Percentiles rank a stretch among this genome's conserved stretches.
Evolutionary conservation across 768 basidiomycete species (phyloP).

Genomic region (Lactarius psammicola): DNA sequence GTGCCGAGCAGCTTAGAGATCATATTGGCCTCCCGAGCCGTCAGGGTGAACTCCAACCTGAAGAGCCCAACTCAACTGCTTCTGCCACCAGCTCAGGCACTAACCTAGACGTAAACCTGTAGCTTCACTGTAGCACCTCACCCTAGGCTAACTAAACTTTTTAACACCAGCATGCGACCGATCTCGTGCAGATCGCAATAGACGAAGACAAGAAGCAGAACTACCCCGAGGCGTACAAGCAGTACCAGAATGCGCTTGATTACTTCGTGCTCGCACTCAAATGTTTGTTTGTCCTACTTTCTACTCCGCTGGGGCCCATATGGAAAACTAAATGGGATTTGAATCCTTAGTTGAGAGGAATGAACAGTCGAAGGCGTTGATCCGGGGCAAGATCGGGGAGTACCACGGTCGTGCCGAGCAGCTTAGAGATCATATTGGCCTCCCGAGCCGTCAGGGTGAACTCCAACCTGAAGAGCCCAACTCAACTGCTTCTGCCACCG

Average conservation of each 20-base stretch:
- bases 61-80: no score
- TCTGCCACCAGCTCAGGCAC: no score
- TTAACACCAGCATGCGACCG: slow-evolving; percentile 67
- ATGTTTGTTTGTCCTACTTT: slow-evolving; percentile 49
- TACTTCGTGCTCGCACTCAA: slow-evolving; percentile 98
- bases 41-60: no score
- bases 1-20: no score
- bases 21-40: no score
- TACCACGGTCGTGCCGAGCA: slow-evolving; percentile 91
- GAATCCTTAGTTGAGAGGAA: slow-evolving; percentile 79
- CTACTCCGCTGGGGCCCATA: not conserved
- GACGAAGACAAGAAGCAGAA: slow-evolving; percentile 91
- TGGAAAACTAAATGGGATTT: slow-evolving; percentile 2
- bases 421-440: no score
- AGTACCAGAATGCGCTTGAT: slow-evolving; percentile 94
- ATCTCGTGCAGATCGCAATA: slow-evolving; percentile 89
- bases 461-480: no score
- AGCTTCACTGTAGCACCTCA: no score
- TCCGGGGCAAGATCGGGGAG: slow-evolving; percentile 84
- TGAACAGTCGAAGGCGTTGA: slow-evolving; percentile 83
- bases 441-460: no score
- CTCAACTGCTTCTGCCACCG: no score
- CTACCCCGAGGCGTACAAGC: slow-evolving; percentile 92
- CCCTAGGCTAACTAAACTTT: no score
- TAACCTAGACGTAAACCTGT: no score